Conservation (phyloP, 2,329 filamentous ascomycete species). For the Diaporthe sp. region DNA sequence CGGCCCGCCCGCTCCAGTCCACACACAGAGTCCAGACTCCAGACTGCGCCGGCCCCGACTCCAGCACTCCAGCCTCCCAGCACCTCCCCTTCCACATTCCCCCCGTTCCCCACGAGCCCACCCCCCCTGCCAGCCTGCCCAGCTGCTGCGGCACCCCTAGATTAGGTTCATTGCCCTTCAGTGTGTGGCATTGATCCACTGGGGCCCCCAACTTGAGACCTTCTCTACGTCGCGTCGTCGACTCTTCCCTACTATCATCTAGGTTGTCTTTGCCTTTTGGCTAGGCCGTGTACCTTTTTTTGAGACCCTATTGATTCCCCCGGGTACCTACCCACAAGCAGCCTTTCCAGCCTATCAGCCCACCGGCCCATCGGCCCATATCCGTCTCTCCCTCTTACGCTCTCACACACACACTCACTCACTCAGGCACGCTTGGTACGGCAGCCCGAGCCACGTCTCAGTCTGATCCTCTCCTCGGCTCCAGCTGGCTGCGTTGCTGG, state of each 20-base stretch:
- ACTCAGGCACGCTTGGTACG: not conserved
- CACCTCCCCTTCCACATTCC: conserved; percentile 3
- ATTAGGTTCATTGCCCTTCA: conserved; percentile 35
- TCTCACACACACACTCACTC: not conserved
- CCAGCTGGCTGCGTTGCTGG: conserved; percentile 32
- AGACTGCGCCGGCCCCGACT: conserved; percentile 9
- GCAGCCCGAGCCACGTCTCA: conserved; percentile 28
- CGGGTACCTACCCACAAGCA: conserved; percentile 35
- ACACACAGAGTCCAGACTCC: no score
- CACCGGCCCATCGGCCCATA: conserved; percentile 1
- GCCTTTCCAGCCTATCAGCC: not conserved
- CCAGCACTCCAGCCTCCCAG: conserved; percentile 8
- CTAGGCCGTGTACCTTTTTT: conserved; percentile 32
- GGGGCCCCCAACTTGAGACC: conserved; percentile 33
- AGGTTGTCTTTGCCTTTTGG: conserved; percentile 35
- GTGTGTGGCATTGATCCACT: conserved; percentile 39
- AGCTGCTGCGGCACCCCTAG: conserved; percentile 20
- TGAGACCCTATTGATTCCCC: conserved; percentile 34
- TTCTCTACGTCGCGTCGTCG: conserved; percentile 32
- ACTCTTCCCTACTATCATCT: conserved; percentile 31
- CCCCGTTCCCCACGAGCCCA: conserved; percentile 32
- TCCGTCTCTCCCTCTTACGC: not conserved
- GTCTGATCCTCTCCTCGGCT: conserved; percentile 31
- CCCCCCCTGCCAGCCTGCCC: conserved; percentile 17
- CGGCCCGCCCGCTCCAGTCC: conserved; percentile 31